Base-by-base conservation (phyloP, 2,329 filamentous ascomycete genomes). In the Cladosporium sp. region DNA sequence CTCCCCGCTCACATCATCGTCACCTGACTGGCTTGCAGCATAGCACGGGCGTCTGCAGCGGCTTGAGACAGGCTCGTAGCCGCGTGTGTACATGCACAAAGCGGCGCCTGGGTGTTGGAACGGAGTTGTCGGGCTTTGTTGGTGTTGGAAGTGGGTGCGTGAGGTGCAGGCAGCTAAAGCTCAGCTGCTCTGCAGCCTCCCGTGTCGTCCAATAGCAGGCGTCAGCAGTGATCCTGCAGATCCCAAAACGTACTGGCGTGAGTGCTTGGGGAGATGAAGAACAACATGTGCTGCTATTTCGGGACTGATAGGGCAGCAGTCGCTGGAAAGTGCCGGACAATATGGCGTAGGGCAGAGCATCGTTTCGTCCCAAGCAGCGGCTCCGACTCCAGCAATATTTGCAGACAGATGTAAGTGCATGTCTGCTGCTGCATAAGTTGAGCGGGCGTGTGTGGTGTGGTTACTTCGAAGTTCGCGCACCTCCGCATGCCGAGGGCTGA, bases 141-240 rank as follows among this genome's bases (percentile, higher is more conserved):
- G 60, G 60, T 54, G 49, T 28, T 30, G 28, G 49, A 32, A 24
- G 21, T 55, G 15, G 18, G 52, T 52, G 61, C 61, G 61, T 57
- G 51, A 57, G 36, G 36, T 55, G 34, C 34, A 44, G 51, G 61
- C 61, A 57, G 61, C 61, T 47, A 47, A 18, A 55, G 41, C 49
- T 64, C 61, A 64, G 61, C 61, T 64, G 52, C 24, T 57, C 51
- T 57, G 51, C 38, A 44, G 30, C 21, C 15, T 24, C 4, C 26
- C 24, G 30, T 10, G 34, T 52, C 36, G 32, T 28, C 61, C 61
- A 64, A 64, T 57, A 38, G 28, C 34, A 44, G 18, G 5, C 26
- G 26, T 21, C n/a, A 6, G 21, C 26, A 30, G 14, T 4, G 32
- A 64, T 64, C 61, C 61, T 64, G 36, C 51, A 34, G 10, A 24